Percentiles rank a stretch among this genome's conserved stretches.
These are phyloP conservation scores for Protomyces arabidopsidicola DNA, from an alignment of 1,139 yeast genomes.

Conservation along the genomic window DNA sequence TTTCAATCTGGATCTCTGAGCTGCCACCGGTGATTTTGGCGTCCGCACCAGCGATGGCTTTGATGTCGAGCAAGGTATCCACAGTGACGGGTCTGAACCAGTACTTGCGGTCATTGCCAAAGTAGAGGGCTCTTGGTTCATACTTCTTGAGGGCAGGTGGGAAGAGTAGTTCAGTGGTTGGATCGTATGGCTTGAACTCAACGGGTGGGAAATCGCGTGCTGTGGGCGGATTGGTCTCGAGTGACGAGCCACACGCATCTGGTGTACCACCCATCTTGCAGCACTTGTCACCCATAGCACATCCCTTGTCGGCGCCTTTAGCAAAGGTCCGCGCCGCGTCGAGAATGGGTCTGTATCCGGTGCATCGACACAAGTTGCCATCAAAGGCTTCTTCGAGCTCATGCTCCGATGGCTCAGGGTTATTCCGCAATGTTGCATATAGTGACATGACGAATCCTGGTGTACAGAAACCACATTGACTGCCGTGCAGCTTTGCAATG, in stretches of 20 bases:
- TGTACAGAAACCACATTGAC: conserved; percentile 50
- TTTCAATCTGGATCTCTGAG: conserved; percentile 48
- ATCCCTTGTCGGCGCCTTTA: conserved; percentile 37
- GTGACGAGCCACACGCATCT: conserved; percentile 1
- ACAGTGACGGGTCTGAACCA: conserved; percentile 47
- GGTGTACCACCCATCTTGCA: conserved; percentile 9
- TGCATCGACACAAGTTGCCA: conserved; percentile 48
- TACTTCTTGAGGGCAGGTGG: conserved; percentile 41
- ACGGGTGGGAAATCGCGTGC: conserved; percentile 30
- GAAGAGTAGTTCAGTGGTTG: conserved; percentile 43
- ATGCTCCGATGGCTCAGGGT: conserved; percentile 41
- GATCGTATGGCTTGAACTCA: conserved; percentile 42
- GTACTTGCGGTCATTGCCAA: conserved; percentile 41
- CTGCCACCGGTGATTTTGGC: conserved; percentile 49
- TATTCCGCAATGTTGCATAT: conserved; percentile 43
- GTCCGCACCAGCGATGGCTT: conserved; percentile 38
- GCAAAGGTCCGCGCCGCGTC: conserved; percentile 46
- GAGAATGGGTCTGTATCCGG: conserved; percentile 48
- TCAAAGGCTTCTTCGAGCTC: conserved; percentile 46
- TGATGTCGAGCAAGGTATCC: conserved; percentile 41
- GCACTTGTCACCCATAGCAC: conserved; percentile 29
- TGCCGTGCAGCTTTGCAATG: conserved; percentile 48
- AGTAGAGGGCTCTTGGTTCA: conserved; percentile 39
- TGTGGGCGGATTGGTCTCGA: conserved; percentile 9
- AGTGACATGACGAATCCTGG: conserved; percentile 50